A percentile compares a stretch with the other conserved stretches of the same genome.
Conservation (phyloP, 163 green algal species). For the Chlamydomonas reinhardtii region DNA sequence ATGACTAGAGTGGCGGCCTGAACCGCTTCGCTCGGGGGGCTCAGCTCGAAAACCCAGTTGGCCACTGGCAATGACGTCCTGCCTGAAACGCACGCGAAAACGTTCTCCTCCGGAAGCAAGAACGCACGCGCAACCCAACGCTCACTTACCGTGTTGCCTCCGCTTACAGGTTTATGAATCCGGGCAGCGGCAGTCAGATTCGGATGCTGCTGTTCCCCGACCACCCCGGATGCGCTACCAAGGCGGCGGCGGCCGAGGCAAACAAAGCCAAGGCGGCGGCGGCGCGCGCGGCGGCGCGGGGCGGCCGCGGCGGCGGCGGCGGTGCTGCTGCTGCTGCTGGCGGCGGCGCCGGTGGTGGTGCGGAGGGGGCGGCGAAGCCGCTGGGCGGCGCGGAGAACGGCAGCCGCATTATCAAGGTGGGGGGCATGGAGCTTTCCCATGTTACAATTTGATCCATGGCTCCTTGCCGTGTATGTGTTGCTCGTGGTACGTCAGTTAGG, state of each 20-base stretch:
- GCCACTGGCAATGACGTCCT: no score
- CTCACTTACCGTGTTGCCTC: no score
- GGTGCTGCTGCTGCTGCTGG: not conserved
- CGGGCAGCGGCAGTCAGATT: slow-evolving; percentile 65
- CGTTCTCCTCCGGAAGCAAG: no score
- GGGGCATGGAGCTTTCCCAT: not conserved
- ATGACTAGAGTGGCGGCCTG: no score
- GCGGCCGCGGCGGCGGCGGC: not conserved
- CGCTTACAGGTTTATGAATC: slow-evolving; percentile 56
- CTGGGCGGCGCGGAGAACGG: not conserved
- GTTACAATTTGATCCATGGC: no score
- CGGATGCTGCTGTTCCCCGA: slow-evolving; percentile 87
- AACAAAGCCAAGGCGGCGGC: not conserved
- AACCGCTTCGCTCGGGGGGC: no score
- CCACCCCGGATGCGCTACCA: slow-evolving; percentile 10
- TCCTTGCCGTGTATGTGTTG: no score
- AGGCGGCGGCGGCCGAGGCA: not conserved
- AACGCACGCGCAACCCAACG: no score
- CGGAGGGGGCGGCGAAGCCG: not conserved
- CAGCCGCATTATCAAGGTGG: slow-evolving; percentile 24
- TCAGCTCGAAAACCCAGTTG: no score
- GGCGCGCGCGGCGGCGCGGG: slow-evolving; percentile 3
- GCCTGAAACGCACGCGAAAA: no score
- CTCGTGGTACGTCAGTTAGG: no score
- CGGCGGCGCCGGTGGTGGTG: not conserved